Evolutionary conservation across 1,139 yeast species (phyloP), one percentile per base, ranked within the genome.

Genomic region (Debaryomyces coudertii): DNA sequence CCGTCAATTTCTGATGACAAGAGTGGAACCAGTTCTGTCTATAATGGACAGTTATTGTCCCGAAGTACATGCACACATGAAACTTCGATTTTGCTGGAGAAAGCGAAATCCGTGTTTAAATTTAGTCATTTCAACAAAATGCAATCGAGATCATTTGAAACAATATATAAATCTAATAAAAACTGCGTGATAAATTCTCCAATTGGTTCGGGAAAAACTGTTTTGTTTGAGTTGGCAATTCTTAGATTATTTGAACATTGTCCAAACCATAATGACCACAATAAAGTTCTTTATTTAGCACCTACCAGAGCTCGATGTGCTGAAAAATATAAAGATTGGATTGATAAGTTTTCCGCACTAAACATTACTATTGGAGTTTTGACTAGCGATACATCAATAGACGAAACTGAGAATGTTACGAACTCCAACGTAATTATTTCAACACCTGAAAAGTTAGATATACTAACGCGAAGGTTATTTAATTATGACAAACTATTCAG

Each of bases 381-480:
- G 35, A 79, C 84, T 0, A 71, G 82, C 43, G 84, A 79, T 51
- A 75, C 82, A 0, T 56, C 71, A 2, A 58, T 59, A 8, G 46
- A 58, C 8, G 81, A 77, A 44, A 56, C 73, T 2, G 77, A 72
- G 5, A 65, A 60, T 18, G 76, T 76, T 0, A 69, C 68, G 49
- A 67, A 58, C 23, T 68, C 79, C 3, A 73, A 75, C 41, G 65
- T 80, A 4, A 73, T 80, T 7, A 69, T 80, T 7, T 71, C 82
- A 1, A 80, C 84, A 0, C 83, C 85, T 2, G 85, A 80, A 57
- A 80, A 79, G 58, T 79, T 83, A 82, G 85, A 80, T 52, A 59
- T 72, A 40, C 58, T 79, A 44, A 77, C 83, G 0, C 64, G 83
- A 49, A 68, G 69, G 50, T 76, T 82, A 82, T 52, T 61, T 4